Evolutionary conservation across 106 monocot species (phyloP).

Genomic region (Dactylorhiza incarnata): DNA sequence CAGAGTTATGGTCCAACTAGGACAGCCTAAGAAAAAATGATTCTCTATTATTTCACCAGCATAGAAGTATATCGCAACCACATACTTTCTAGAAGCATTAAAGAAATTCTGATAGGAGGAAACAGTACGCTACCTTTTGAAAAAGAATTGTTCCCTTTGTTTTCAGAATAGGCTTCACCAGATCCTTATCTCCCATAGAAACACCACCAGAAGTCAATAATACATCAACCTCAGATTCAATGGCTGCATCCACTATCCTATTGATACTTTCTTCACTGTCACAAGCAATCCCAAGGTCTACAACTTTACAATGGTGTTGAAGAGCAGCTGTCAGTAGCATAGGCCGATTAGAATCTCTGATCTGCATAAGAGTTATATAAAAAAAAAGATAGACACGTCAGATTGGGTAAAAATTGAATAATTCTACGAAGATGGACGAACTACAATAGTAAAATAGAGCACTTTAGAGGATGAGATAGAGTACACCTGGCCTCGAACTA

Average conservation of each 20-base stretch:
- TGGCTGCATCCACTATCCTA: conserved; percentile 33
- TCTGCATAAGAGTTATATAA: conserved; percentile 35
- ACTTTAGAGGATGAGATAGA: conserved; percentile 1
- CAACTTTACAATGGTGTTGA: conserved; percentile 66
- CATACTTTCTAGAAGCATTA: not conserved
- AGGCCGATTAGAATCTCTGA: conserved; percentile 89
- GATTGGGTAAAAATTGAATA: not conserved
- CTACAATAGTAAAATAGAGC: not conserved
- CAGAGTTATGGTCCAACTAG: not conserved
- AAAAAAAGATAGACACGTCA: not conserved
- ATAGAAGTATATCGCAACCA: not conserved
- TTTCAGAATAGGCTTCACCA: conserved; percentile 76
- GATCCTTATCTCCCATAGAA: conserved; percentile 94
- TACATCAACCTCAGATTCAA: conserved; percentile 59
- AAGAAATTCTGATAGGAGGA: conserved; percentile 1
- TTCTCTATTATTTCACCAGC: not conserved
- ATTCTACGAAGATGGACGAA: not conserved
- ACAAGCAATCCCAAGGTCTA: conserved; percentile 76
- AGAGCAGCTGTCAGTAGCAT: conserved; percentile 78
- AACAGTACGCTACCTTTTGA: conserved; percentile 40
- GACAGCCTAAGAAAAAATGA: not conserved
- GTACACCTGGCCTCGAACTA: conserved; percentile 69
- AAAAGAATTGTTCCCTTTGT: conserved; percentile 68
- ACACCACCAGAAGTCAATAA: conserved; percentile 90
- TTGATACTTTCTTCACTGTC: conserved; percentile 63